phyloP scores from a whole-genome alignment of 78 protist genomes.

The Planoprotostelium fungivorum region DNA sequence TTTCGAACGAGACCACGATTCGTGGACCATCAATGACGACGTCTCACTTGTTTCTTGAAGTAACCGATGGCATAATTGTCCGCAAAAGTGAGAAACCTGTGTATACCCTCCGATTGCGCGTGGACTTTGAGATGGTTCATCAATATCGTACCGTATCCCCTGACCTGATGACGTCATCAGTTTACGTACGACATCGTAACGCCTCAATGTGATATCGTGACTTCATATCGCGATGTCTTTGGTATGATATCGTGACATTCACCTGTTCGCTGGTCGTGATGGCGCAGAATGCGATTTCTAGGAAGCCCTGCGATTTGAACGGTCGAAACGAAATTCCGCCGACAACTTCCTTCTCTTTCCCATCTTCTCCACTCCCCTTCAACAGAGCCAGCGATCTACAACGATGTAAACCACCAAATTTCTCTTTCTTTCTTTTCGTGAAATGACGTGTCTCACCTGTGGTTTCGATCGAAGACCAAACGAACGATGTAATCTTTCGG shows the following conservation, averaged over 20 bases:
- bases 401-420: not conserved
- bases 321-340: constrained; percentile 89
- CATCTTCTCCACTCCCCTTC: constrained; percentile 3
- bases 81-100: constrained; percentile 88
- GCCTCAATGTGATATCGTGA: not conserved
- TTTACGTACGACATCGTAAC: too few species aligned
- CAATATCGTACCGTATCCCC: constrained; percentile 84
- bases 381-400: constrained; percentile 12
- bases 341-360: constrained; percentile 43
- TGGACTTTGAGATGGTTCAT: constrained; percentile 89
- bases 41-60: constrained; percentile 79
- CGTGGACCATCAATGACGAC: too few species aligned
- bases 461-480: constrained; percentile 54
- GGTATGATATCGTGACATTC: not conserved
- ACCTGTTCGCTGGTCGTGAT: constrained; percentile 74
- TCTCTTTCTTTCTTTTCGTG: not conserved
- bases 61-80: constrained; percentile 93
- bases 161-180: not conserved
- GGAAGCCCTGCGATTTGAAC: constrained; percentile 52
- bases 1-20: too few species aligned
- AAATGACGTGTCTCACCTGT: constrained; percentile 9
- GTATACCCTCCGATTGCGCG: constrained; percentile 42
- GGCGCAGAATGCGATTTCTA: constrained; percentile 92
- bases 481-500: constrained; percentile 82
- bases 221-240: not conserved